Conservation (phyloP, 2,329 filamentous ascomycete species). For the Apiospora marii region DNA sequence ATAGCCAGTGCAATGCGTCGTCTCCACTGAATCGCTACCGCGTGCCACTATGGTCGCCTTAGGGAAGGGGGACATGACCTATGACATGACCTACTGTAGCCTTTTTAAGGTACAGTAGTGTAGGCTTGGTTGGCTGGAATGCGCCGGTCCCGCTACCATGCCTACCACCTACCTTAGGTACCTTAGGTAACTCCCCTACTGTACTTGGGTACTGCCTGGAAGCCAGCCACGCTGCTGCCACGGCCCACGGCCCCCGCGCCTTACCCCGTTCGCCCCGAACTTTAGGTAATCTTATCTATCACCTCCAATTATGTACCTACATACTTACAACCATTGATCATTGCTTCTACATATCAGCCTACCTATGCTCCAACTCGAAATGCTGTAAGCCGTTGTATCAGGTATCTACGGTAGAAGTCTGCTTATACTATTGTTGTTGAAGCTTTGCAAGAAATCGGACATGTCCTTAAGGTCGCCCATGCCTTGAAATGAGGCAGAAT, state of each 20-base stretch:
- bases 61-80: not conserved
- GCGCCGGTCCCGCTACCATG: not conserved
- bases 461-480: not conserved
- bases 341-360: not conserved
- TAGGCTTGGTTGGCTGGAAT: not conserved
- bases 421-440: not conserved
- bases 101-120: not conserved
- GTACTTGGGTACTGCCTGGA: not conserved
- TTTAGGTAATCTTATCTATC: not conserved
- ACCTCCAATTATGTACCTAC: not conserved
- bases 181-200: not conserved
- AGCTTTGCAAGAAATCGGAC: not conserved
- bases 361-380: not conserved
- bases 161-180: too few relatives aligned
- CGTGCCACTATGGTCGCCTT: not conserved
- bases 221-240: not conserved
- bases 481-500: not conserved
- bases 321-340: not conserved
- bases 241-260: not conserved
- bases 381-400: not conserved
- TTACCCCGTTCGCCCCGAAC: slow-evolving; percentile 8
- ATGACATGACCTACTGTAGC: slow-evolving; percentile 2
- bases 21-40: not conserved
- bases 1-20: not conserved
- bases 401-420: not conserved